phyloP scores from a whole-genome alignment of 2,329 filamentous ascomycete genomes.

The Fusarium paranaense region DNA sequence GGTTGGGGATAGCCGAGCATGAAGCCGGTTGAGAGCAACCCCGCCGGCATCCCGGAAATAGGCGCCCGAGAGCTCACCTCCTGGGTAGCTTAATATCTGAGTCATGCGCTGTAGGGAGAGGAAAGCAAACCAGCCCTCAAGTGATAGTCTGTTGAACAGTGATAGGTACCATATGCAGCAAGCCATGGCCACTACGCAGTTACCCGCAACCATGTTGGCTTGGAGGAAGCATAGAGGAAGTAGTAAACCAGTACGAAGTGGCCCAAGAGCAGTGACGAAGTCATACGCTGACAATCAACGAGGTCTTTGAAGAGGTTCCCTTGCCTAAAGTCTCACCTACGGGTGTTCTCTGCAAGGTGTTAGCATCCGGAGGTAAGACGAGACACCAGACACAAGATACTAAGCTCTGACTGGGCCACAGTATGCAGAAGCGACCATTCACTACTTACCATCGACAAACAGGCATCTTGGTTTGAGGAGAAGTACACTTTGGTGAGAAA shows the following conservation, averaged over 20 bases:
- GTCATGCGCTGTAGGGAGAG: not conserved
- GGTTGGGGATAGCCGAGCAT: not conserved
- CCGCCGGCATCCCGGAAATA: not conserved
- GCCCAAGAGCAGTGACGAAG: accelerated
- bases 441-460: conserved; percentile 32
- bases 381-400: not conserved
- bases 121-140: not conserved
- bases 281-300: not conserved
- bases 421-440: conserved; percentile 32
- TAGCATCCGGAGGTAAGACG: conserved; percentile 23
- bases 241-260: conserved; percentile 23
- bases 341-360: conserved; percentile 26
- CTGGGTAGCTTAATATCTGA: not conserved
- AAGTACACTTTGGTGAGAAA: conserved; percentile 25
- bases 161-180: not conserved
- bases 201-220: conserved; percentile 46
- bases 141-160: not conserved
- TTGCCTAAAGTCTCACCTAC: not conserved
- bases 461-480: conserved; percentile 36
- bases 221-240: conserved; percentile 51
- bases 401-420: not conserved
- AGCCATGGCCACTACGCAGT: not conserved
- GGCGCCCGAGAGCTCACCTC: not conserved
- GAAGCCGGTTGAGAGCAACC: not conserved
- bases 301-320: conserved; percentile 20